Evolutionary conservation across 345 rosid species (phyloP).

Genomic region (Zanthoxylum bungeanum): DNA sequence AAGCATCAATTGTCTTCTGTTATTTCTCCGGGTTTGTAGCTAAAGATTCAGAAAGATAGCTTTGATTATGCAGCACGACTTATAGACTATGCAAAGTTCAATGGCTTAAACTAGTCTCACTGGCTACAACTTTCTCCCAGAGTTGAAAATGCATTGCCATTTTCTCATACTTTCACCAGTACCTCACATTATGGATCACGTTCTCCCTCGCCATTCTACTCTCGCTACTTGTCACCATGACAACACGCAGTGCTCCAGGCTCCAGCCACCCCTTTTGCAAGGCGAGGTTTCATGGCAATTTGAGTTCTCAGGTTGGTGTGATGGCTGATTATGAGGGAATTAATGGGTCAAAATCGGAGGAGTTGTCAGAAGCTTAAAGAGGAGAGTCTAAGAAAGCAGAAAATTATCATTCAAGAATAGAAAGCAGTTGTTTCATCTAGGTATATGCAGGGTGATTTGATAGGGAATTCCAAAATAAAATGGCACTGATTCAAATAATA

Average conservation of each 20-base stretch:
- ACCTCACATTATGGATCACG: slow-evolving; percentile 39
- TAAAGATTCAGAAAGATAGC: too few species aligned
- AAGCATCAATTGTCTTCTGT: too few species aligned
- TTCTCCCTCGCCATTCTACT: slow-evolving; percentile 28
- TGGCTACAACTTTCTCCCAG: neutral
- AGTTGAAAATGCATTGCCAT: neutral
- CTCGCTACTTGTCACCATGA: slow-evolving; percentile 11
- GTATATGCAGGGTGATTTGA: slow-evolving; percentile 69
- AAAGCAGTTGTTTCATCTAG: slow-evolving; percentile 74
- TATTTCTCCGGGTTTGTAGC: too few species aligned
- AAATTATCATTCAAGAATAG: slow-evolving; percentile 81
- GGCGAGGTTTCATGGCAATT: slow-evolving; percentile 59
- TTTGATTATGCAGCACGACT: too few species aligned
- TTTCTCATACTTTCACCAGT: slow-evolving; percentile 1
- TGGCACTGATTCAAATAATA: slow-evolving; percentile 42
- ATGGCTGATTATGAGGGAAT: slow-evolving; percentile 28
- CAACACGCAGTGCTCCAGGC: slow-evolving; percentile 17
- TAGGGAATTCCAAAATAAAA: slow-evolving; percentile 32
- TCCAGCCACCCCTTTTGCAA: slow-evolving; percentile 40
- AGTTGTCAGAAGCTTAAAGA: slow-evolving; percentile 34
- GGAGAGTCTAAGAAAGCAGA: slow-evolving; percentile 45
- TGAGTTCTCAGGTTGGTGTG: slow-evolving; percentile 49
- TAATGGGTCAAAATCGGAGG: slow-evolving; percentile 30
- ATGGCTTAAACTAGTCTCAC: neutral
- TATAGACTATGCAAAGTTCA: neutral